These are phyloP conservation scores for Danielozyma ontarioensis DNA, from an alignment of 805 yeast genomes.

Conservation along the genomic window DNA sequence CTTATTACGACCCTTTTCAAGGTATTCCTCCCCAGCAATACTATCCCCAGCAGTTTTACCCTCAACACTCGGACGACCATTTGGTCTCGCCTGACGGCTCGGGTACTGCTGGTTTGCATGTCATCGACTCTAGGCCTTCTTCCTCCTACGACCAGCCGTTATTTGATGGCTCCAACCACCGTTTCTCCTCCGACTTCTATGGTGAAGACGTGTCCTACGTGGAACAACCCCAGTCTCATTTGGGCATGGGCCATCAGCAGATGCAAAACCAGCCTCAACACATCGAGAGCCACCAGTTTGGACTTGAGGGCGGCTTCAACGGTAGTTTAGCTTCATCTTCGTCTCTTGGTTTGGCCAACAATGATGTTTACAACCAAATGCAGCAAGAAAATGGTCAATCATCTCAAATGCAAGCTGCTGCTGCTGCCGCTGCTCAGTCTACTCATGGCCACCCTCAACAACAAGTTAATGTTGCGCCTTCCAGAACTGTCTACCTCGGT, in stretches of 20 bases:
- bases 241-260: constrained; percentile 1
- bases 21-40: constrained; percentile 32
- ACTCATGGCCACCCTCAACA: constrained; percentile 1
- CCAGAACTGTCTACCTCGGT: constrained; percentile 87
- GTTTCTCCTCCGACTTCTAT: constrained; percentile 1
- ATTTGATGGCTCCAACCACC: constrained; percentile 3
- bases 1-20: constrained; percentile 39
- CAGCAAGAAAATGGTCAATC: neutral
- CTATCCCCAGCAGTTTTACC: constrained; percentile 30
- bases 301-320: neutral
- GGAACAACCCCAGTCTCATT: neutral
- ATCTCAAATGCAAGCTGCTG: constrained; percentile 3
- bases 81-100: constrained; percentile 7
- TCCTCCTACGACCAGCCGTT: constrained; percentile 6
- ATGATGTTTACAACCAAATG: constrained; percentile 1
- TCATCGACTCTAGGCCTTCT: constrained; percentile 1
- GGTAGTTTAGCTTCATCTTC: neutral
- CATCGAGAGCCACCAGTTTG: too few species aligned
- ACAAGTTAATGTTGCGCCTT: constrained; percentile 42
- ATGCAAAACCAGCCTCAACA: too few species aligned
- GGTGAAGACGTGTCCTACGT: neutral
- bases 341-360: constrained; percentile 1
- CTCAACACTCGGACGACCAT: constrained; percentile 27
- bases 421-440: constrained; percentile 2
- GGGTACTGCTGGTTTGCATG: too few species aligned